These are phyloP conservation scores for Phaeosphaeriaceae sp. DNA, from an alignment of 2,329 filamentous ascomycete genomes.

Conservation along the genomic window DNA sequence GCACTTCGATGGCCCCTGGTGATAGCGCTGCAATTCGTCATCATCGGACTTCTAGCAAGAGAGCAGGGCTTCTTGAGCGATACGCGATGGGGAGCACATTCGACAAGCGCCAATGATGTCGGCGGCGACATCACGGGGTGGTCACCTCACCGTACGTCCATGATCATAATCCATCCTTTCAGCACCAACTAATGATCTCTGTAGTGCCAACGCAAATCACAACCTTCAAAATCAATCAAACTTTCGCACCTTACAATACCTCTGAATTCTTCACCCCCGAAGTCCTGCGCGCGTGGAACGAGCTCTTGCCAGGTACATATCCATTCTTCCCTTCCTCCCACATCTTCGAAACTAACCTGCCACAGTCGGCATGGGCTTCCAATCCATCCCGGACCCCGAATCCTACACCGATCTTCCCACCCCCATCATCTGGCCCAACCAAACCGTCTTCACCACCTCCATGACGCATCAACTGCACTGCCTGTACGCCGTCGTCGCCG, in stretches of 20 bases:
- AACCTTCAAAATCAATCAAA: slow-evolving; percentile 44
- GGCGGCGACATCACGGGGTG: slow-evolving; percentile 44
- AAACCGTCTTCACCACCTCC: slow-evolving; percentile 43
- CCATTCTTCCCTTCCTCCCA: not conserved
- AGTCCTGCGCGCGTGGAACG: slow-evolving; percentile 42
- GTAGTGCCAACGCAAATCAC: slow-evolving; percentile 42
- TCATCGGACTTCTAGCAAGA: slow-evolving; percentile 38
- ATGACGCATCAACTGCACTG: slow-evolving; percentile 47
- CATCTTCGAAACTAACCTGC: slow-evolving; percentile 1
- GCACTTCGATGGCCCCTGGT: slow-evolving; percentile 39
- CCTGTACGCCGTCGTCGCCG: slow-evolving; percentile 41
- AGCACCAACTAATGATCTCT: slow-evolving; percentile 3
- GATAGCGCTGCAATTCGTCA: slow-evolving; percentile 38
- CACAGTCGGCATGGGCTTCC: slow-evolving; percentile 45
- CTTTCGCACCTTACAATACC: slow-evolving; percentile 44
- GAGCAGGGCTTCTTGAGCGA: slow-evolving; percentile 39
- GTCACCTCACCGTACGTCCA: slow-evolving; percentile 37
- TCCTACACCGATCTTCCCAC: slow-evolving; percentile 43
- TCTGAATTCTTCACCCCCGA: slow-evolving; percentile 46
- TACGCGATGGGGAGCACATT: slow-evolving; percentile 23
- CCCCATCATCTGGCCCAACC: slow-evolving; percentile 41
- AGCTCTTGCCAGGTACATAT: slow-evolving; percentile 16
- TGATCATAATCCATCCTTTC: not conserved
- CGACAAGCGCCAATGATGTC: slow-evolving; percentile 36
- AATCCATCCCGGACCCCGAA: slow-evolving; percentile 33